Base-by-base conservation (phyloP, 805 yeast species). In the Hanseniaspora thailandica region DNA sequence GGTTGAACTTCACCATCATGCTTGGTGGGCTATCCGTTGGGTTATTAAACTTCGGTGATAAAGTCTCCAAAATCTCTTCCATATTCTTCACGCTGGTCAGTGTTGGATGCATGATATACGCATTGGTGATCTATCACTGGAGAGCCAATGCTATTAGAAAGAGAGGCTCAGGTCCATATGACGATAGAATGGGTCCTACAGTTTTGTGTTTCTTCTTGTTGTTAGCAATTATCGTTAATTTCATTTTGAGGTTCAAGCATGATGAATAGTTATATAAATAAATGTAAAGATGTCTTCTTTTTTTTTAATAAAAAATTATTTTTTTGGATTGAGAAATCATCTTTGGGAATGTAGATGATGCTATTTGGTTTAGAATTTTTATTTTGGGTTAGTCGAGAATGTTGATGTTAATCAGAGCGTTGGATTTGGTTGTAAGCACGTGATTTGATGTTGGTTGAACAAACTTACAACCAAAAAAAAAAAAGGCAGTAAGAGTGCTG, bases 121-220 rank as follows among this genome's bases (percentile, higher is more conserved):
- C 99, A 1, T 76, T 93, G 57, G 77, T 87, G 46, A 93, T 97
- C 12, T 93, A 93, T 69, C 99, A 93, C 70, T 94, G 98, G 98
- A 86, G 99, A 74, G 98, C 98, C 1, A 87, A 89, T 66, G 98
- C 98, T 56, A 93, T 93, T 61, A 82, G 99, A 69, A 78, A 90
- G 71, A 82, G 97, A 70, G 98, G 98, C 40, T 81, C 95, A 13
- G 98, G 98, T 46, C 98, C 98, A n/a, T 93, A 93, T 66, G 99
- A 93, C 65, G 99, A 93, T 70, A 80, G 98, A 66, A 83, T 93
- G 60, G 99, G 99, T 44, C 98, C 99, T 45, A 94, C 99, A 15
- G 82, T 90, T 85, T 77, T 93, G 62, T 93, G 98, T 71, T 76
- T 90, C 73, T 93, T 93, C 72, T 75, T 93, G 63, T 74, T 93